phyloP scores from a whole-genome alignment of 2,329 filamentous ascomycete genomes.

The Phoma sp. region DNA sequence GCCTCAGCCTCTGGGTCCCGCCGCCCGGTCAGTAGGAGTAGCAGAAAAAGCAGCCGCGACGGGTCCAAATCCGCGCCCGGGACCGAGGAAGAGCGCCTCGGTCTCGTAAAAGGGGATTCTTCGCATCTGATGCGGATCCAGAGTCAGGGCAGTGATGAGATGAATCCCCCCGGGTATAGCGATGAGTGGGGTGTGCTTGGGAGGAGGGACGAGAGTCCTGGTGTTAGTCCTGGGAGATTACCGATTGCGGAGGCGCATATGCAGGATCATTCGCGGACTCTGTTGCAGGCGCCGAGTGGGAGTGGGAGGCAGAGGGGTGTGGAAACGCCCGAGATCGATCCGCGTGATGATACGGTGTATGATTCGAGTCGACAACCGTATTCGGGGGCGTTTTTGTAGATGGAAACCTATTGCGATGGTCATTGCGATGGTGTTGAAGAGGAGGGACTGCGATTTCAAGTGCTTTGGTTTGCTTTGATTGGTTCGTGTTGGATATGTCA shows the following conservation, averaged over 20 bases:
- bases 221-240: not conserved
- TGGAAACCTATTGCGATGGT: no score
- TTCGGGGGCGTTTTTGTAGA: not conserved
- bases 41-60: constrained; percentile 44
- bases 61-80: constrained; percentile 50
- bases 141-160: constrained; percentile 30
- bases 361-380: not conserved
- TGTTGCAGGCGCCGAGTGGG: no score
- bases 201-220: not conserved
- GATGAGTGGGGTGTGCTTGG: constrained; percentile 13
- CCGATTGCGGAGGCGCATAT: constrained; percentile 6
- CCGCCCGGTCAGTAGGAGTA: constrained; percentile 38
- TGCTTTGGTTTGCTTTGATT: no score
- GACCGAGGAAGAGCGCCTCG: constrained; percentile 83
- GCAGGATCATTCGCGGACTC: no score
- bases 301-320: not conserved
- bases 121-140: constrained; percentile 37
- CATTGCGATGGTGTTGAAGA: not conserved
- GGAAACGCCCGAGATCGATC: not conserved
- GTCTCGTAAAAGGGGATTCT: constrained; percentile 79
- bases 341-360: not conserved
- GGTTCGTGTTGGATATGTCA: not conserved
- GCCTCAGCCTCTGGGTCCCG: constrained; percentile 27
- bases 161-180: constrained; percentile 25
- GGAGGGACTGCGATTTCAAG: not conserved